phyloP scores from a whole-genome alignment of 345 rosid species.

The Salix koriyanagi region DNA sequence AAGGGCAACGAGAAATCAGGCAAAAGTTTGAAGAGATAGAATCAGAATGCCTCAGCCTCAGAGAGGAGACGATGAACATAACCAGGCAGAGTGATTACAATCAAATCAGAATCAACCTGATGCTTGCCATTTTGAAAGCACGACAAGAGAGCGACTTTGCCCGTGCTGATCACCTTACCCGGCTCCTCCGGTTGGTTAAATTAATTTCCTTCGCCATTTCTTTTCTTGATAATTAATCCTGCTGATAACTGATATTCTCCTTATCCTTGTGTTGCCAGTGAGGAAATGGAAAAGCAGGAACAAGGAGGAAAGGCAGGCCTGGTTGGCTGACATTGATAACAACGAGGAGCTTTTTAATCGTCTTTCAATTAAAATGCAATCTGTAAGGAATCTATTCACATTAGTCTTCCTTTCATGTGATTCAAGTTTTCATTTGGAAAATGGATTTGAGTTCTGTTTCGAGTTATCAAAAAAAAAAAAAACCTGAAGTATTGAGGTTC shows the following conservation, averaged over 20 bases:
- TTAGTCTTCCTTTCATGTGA: too few relatives aligned
- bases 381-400: too few relatives aligned
- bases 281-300: not conserved
- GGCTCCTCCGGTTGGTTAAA: not conserved
- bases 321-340: not conserved
- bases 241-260: not conserved
- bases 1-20: not conserved
- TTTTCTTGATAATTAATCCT: too few relatives aligned
- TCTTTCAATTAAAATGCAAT: too few relatives aligned
- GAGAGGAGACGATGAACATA: not conserved
- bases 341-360: not conserved
- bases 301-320: not conserved
- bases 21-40: not conserved
- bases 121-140: not conserved
- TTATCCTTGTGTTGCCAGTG: not conserved
- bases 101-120: not conserved
- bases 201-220: not conserved
- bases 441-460: too few relatives aligned
- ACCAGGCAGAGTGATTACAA: not conserved
- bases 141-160: not conserved
- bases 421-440: too few relatives aligned
- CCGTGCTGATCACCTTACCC: not conserved
- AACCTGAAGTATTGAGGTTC: too few relatives aligned
- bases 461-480: too few relatives aligned
- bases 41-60: not conserved